These are phyloP conservation scores for Colletotrichum neosansevieriae DNA, from an alignment of 2,329 filamentous ascomycete genomes.

Conservation along the genomic window DNA sequence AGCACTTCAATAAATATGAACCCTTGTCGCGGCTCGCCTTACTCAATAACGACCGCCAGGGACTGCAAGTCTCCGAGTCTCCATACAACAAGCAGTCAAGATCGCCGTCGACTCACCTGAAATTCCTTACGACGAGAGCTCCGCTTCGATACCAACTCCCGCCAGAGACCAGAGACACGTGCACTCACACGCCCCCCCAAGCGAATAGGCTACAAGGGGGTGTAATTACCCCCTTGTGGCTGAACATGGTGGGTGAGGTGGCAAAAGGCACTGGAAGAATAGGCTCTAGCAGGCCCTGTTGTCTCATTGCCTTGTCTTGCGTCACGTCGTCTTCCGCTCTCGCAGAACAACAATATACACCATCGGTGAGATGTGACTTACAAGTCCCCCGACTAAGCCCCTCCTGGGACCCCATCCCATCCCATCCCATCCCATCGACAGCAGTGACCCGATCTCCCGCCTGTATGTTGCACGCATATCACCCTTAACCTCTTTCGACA, in stretches of 20 bases:
- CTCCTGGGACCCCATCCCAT: background rate
- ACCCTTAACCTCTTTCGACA: slow-evolving; percentile 12
- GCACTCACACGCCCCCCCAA: background rate
- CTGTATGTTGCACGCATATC: background rate
- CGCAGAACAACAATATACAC: background rate
- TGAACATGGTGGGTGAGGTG: no score
- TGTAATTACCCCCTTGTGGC: no score
- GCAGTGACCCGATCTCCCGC: slow-evolving; percentile 24
- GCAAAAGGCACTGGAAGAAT: no score
- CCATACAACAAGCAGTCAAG: slow-evolving; percentile 4
- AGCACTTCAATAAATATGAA: slow-evolving; percentile 36
- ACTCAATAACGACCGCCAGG: slow-evolving; percentile 8
- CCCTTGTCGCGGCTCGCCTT: slow-evolving; percentile 20
- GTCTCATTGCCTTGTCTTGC: slow-evolving; percentile 29
- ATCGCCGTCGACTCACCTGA: slow-evolving; percentile 19
- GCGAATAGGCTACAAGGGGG: no score
- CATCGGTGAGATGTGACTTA: slow-evolving; percentile 19
- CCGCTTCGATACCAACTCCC: slow-evolving; percentile 16
- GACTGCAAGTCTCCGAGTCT: background rate
- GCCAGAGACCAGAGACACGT: slow-evolving; percentile 1
- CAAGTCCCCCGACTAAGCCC: background rate
- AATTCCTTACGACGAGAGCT: background rate
- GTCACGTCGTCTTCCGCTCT: background rate
- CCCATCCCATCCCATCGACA: slow-evolving; percentile 3
- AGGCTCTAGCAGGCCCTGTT: slow-evolving; percentile 6